Percentiles rank a stretch among this genome's conserved stretches.
phyloP scores from a whole-genome alignment of 2,329 filamentous ascomycete species.

The Graphiopsis chlorocephala region DNA sequence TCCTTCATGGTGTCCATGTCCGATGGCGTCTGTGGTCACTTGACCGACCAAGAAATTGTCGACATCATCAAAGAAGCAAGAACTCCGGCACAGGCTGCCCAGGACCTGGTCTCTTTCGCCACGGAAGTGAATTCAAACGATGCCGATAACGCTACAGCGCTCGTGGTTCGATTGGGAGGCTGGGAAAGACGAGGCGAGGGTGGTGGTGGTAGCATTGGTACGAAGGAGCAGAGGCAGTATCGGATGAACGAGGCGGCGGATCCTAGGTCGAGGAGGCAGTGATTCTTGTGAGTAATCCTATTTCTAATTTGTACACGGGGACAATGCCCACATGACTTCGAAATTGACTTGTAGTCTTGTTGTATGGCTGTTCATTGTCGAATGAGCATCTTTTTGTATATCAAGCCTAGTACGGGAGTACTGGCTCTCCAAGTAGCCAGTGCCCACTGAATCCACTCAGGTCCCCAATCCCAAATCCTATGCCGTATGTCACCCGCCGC shows the following conservation, averaged over 20 bases:
- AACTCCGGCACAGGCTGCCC: conserved; percentile 82
- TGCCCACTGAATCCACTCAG: neutral
- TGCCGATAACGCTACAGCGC: conserved; percentile 62
- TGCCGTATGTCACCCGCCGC: neutral
- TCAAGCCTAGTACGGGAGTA: neutral
- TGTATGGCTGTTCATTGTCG: neutral
- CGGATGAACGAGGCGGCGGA: conserved; percentile 76
- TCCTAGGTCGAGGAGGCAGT: conserved; percentile 65
- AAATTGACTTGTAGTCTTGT: neutral
- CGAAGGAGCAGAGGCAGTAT: conserved; percentile 86
- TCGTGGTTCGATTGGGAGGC: conserved; percentile 62
- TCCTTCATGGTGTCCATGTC: conserved; percentile 84
- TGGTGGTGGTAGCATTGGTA: conserved; percentile 82
- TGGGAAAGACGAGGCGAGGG: conserved; percentile 75
- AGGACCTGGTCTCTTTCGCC: conserved; percentile 78
- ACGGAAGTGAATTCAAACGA: conserved; percentile 72
- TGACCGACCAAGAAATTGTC: conserved; percentile 92
- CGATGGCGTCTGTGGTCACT: conserved; percentile 82
- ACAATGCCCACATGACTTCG: neutral
- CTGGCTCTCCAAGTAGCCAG: neutral
- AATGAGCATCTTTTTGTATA: neutral
- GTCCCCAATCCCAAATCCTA: neutral
- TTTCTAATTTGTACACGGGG: neutral
- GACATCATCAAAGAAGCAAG: conserved; percentile 91
- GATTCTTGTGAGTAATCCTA: neutral